Base-by-base conservation (phyloP, 805 yeast species). In the Cyberlindnera maritima region DNA sequence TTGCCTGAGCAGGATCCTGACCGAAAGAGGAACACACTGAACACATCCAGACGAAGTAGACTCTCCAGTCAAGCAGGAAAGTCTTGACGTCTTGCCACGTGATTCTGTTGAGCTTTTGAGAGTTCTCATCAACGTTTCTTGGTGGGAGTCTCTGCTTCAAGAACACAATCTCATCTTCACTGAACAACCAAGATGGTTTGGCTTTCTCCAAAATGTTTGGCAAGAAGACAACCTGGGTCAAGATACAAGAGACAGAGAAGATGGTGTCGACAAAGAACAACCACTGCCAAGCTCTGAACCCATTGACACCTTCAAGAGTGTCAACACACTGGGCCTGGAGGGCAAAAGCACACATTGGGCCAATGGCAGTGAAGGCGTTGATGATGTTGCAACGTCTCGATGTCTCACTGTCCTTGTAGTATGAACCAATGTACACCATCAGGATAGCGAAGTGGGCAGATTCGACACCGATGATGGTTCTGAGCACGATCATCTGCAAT, bases 391-490 rank as follows among this genome's bases (percentile, higher is more conserved):
- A 80, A 61, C 89, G 72, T 56, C 86, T 70, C 35, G 77, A 70
- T 47, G 80, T 70, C 64, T 84, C 87, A 44, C 69, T 69, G 41
- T 79, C 71, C 55, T 71, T 71, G 61, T 79, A 79, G 75, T 77
- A 81, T 19, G 79, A 71, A 18, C 87, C 88, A 54, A 75, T 67
- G 38, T 80, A 63, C 54, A 77, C 81, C 54, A 81, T 85, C 47
- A 80, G 70, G 17, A 79, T 80, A 4, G 89, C 85, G 66, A 79
- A 73, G 56, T 72, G 77, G 14, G 83, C 80, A 3, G 85, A 79
- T 60, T 88, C 94, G 0, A 79, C 76, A 43, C 86, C 90, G 49
- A 85, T 71, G 37, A 85, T 71, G 55, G 85, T 85, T 46, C 94
- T 67, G 46, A 81, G 63, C 1, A 76, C 91, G 61, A 80, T 75